A percentile compares a stretch with the other conserved stretches of the same genome.
These are phyloP conservation scores for Naganishia sp. DNA, from an alignment of 1,284 basidiomycete species.

Conservation along the genomic window DNA sequence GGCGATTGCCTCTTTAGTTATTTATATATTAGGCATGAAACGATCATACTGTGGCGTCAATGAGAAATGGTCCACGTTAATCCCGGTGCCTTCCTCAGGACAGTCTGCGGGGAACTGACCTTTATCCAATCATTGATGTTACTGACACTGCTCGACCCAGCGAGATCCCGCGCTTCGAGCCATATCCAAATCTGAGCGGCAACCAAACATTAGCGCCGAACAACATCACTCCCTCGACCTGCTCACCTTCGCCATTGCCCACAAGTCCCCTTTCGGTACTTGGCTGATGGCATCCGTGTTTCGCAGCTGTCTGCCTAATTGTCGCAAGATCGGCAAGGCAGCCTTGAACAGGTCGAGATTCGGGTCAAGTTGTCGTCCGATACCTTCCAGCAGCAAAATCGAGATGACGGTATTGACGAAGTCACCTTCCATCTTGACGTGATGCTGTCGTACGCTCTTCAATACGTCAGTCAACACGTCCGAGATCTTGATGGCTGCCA, in stretches of 20 bases:
- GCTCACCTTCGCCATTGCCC: slow-evolving; percentile 76
- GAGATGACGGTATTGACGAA: slow-evolving; percentile 98
- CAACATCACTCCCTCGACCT: neutral
- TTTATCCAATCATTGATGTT: slow-evolving; percentile 64
- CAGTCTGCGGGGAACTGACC: too few relatives aligned
- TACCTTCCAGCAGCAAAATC: slow-evolving; percentile 90
- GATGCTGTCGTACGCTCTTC: slow-evolving; percentile 82
- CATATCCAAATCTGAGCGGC: slow-evolving; percentile 75
- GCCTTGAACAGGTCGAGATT: slow-evolving; percentile 89
- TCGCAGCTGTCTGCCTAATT: slow-evolving; percentile 84
- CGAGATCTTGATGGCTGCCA: slow-evolving; percentile 92
- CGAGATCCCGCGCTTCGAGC: slow-evolving; percentile 82
- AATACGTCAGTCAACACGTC: slow-evolving; percentile 89
- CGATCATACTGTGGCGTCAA: slow-evolving; percentile 16
- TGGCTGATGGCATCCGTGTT: slow-evolving; percentile 69
- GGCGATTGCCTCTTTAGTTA: too few relatives aligned
- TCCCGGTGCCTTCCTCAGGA: too few relatives aligned
- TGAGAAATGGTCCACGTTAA: neutral
- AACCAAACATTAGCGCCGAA: neutral
- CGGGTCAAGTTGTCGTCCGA: slow-evolving; percentile 91
- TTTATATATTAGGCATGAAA: slow-evolving; percentile 18
- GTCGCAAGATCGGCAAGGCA: slow-evolving; percentile 83
- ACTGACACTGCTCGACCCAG: slow-evolving; percentile 72
- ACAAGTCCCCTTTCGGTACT: slow-evolving; percentile 68
- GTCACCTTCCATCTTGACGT: slow-evolving; percentile 98